Evolutionary conservation across 163 green algal genomes (phyloP).

Genomic region (Volvox carteri): DNA sequence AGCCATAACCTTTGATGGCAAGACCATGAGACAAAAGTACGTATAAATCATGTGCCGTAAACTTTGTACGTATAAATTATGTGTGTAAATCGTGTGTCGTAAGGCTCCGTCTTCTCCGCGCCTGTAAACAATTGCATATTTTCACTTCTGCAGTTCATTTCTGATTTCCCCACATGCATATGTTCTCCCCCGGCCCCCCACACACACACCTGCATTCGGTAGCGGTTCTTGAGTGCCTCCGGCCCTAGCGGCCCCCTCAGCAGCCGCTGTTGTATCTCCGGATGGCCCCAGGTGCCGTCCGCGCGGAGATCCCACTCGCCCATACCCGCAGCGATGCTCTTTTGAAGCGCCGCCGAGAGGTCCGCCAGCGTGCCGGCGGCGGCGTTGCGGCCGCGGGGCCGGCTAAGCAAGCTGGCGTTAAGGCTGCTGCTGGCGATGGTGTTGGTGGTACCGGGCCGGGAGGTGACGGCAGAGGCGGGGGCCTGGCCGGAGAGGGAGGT

Average conservation of each 20-base stretch:
- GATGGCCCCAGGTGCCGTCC: slow-evolving; percentile 34
- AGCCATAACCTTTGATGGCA: too few species aligned
- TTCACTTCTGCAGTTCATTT: too few species aligned
- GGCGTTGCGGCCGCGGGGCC: not conserved
- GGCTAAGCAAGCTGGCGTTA: not conserved
- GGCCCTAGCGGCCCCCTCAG: slow-evolving; percentile 60
- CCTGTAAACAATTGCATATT: too few species aligned
- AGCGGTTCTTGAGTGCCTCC: slow-evolving; percentile 57
- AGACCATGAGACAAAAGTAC: too few species aligned
- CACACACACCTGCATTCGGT: slow-evolving; percentile 47
- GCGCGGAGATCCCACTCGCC: slow-evolving; percentile 65
- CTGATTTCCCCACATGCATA: not conserved
- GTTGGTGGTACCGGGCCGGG: not conserved
- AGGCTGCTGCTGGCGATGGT: not conserved
- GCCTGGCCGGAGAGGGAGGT: not conserved
- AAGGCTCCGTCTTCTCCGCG: too few species aligned
- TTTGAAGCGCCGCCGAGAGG: slow-evolving; percentile 39
- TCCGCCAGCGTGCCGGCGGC: slow-evolving; percentile 22
- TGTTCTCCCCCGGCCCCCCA: not conserved
- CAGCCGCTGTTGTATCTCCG: slow-evolving; percentile 24
- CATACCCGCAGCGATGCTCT: slow-evolving; percentile 53
- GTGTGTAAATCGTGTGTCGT: too few species aligned
- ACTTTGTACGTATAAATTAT: too few species aligned
- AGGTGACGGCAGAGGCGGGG: not conserved
- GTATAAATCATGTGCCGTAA: too few species aligned